Conservation (phyloP, 1,284 basidiomycete species). For the Ceratobasidium sp. region DNA sequence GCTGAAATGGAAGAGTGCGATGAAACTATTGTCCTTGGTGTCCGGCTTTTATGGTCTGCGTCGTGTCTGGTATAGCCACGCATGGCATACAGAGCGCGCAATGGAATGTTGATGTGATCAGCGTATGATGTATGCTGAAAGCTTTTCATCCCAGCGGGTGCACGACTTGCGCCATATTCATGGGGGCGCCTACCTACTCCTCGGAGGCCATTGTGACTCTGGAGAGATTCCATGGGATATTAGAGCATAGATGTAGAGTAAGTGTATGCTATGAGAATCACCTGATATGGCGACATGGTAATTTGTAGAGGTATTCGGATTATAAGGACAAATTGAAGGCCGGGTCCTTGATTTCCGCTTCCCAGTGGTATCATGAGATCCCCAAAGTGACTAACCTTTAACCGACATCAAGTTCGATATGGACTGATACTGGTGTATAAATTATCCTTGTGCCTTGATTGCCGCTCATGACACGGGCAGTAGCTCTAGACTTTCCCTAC, state of each 20-base stretch:
- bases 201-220: not conserved
- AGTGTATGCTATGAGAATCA: not conserved
- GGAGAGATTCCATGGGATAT: not conserved
- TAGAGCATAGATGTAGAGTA: not conserved
- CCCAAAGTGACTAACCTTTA: not conserved
- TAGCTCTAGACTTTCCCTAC: not conserved
- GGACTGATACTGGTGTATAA: not conserved
- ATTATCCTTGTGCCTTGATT: not conserved
- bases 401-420: not conserved
- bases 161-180: not conserved
- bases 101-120: not conserved
- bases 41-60: not conserved
- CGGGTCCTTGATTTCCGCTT: slow-evolving; percentile 5
- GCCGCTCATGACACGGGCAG: not conserved
- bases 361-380: not conserved
- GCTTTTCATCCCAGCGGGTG: not conserved
- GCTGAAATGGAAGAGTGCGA: not conserved
- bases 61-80: not conserved
- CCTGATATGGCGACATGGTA: slow-evolving; percentile 8
- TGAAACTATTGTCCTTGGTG: not conserved
- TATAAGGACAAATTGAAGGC: not conserved
- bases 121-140: not conserved
- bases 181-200: not conserved
- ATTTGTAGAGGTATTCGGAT: slow-evolving; percentile 6
- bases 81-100: not conserved